Evolutionary conservation across 768 basidiomycete genomes (phyloP).

Genomic region (Leccinum subtestaceum): DNA sequence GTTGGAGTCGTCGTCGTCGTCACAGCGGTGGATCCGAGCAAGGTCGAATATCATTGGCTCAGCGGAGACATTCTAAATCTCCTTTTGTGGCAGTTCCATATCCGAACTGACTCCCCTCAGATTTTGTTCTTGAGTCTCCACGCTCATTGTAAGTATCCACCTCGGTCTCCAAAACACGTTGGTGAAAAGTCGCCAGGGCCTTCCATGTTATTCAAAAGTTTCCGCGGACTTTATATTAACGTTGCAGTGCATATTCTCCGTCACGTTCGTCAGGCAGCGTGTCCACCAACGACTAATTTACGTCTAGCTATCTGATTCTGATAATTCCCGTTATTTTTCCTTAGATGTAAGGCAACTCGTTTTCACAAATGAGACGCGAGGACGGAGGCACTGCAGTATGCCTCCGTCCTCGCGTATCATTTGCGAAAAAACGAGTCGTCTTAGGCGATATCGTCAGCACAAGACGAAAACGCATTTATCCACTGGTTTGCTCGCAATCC

Average conservation of each 20-base stretch:
- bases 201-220: not conserved
- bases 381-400: constrained; percentile 3
- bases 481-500: constrained; percentile 7
- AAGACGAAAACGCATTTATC: constrained; percentile 10
- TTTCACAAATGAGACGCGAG: constrained; percentile 15
- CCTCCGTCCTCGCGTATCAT: constrained; percentile 12
- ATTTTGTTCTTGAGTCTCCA: not conserved
- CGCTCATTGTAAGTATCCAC: constrained; percentile 1
- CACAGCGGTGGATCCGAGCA: constrained; percentile 11
- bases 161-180: not conserved
- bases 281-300: constrained; percentile 25
- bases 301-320: constrained; percentile 20
- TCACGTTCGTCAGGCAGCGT: constrained; percentile 13
- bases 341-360: constrained; percentile 8
- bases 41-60: constrained; percentile 6
- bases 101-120: not conserved
- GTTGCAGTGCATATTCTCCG: not conserved
- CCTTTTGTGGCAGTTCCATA: not conserved
- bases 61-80: not conserved
- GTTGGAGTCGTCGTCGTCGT: not conserved
- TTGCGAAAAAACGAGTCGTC: constrained; percentile 8
- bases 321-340: constrained; percentile 9
- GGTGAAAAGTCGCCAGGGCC: constrained; percentile 2
- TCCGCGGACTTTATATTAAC: not conserved
- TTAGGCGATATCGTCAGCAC: not conserved